A percentile compares a stretch with the other conserved stretches of the same genome.
These are phyloP conservation scores for Coniochaeta pulveracea DNA, from an alignment of 2,329 filamentous ascomycete genomes.

Conservation along the genomic window DNA sequence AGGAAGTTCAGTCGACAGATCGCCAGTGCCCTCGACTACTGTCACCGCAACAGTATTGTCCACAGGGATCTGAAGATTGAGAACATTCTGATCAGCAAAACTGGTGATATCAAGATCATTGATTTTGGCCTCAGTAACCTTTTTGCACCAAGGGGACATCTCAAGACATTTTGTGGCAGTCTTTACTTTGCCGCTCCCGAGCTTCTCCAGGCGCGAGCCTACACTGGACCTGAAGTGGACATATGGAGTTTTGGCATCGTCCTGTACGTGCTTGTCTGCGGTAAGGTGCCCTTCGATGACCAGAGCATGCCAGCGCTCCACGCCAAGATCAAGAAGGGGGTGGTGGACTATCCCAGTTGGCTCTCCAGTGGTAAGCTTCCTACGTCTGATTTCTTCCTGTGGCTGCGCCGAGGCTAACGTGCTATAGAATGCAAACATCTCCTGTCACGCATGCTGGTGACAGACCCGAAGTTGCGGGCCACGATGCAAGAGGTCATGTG, in stretches of 20 bases:
- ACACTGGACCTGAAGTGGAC: conserved; percentile 93
- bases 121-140: conserved; percentile 97
- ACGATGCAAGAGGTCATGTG: conserved; percentile 85
- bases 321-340: conserved; percentile 95
- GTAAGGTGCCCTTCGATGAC: conserved; percentile 96
- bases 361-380: conserved; percentile 75
- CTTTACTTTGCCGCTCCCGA: conserved; percentile 96
- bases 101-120: conserved; percentile 97
- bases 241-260: conserved; percentile 99
- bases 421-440: conserved; percentile 78
- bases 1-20: conserved; percentile 97
- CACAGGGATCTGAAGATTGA: conserved; percentile 97
- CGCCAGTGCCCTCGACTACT: conserved; percentile 91
- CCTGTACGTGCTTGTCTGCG: conserved; percentile 90
- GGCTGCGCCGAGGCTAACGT: not conserved
- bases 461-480: conserved; percentile 78
- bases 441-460: conserved; percentile 90
- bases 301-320: conserved; percentile 98
- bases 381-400: not conserved
- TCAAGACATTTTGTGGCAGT: conserved; percentile 97
- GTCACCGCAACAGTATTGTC: conserved; percentile 95
- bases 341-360: conserved; percentile 93
- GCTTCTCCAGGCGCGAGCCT: conserved; percentile 82
- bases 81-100: conserved; percentile 98
- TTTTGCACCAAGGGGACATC: conserved; percentile 71